These are phyloP conservation scores for Przewalskia tangutica DNA, from an alignment of 257 asterid genomes.

Conservation along the genomic window DNA sequence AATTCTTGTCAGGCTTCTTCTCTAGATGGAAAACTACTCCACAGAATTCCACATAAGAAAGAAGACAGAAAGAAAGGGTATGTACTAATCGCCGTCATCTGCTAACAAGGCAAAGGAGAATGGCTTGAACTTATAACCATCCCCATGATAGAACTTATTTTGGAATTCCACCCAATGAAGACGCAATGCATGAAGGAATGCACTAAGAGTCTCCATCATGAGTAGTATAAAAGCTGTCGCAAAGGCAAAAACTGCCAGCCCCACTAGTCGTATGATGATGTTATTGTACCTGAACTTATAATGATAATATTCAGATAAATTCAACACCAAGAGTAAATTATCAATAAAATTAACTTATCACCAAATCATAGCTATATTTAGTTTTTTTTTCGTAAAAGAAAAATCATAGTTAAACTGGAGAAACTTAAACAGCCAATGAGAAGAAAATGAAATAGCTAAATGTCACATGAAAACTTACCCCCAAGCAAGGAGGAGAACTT, in stretches of 20 bases:
- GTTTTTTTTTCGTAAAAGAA: not conserved
- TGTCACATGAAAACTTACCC: conserved; percentile 44
- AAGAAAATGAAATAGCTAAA: not conserved
- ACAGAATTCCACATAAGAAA: conserved; percentile 15
- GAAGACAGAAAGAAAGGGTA: not conserved
- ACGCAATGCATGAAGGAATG: conserved; percentile 87
- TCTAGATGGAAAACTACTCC: not conserved
- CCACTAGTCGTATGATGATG: conserved; percentile 55
- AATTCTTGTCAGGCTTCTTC: not conserved
- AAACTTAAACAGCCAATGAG: not conserved
- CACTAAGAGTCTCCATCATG: conserved; percentile 93
- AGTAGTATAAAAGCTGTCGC: conserved; percentile 82
- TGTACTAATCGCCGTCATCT: conserved; percentile 41
- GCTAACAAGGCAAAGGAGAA: conserved; percentile 60
- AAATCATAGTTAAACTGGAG: not conserved
- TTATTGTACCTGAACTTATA: conserved; percentile 59
- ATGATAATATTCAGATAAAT: not conserved
- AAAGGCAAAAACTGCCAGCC: conserved; percentile 76
- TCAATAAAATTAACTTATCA: not conserved
- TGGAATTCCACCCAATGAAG: conserved; percentile 97
- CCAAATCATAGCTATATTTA: not conserved
- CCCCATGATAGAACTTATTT: conserved; percentile 78
- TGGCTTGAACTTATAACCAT: conserved; percentile 81
- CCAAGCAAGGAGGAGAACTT: conserved; percentile 82
- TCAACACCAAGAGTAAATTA: not conserved